Conservation (phyloP, 2,329 filamentous ascomycete genomes). For the Hypoxylon sp. region DNA sequence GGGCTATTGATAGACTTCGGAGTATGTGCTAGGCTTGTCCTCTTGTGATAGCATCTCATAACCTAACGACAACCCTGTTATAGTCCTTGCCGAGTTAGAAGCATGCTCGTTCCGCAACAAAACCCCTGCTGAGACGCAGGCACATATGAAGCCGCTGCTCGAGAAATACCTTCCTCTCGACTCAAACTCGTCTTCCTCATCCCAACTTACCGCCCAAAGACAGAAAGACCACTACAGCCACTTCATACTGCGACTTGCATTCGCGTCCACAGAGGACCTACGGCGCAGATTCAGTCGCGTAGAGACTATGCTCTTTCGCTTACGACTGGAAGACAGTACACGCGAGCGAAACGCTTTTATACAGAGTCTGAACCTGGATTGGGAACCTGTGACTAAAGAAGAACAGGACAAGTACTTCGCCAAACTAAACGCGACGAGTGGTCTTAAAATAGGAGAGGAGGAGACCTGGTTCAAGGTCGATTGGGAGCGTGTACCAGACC, state of each 20-base stretch:
- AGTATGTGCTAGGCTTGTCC: constrained; percentile 62
- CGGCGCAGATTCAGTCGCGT: constrained; percentile 87
- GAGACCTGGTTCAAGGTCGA: constrained; percentile 97
- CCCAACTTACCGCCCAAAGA: constrained; percentile 77
- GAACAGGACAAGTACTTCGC: constrained; percentile 78
- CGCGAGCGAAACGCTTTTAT: constrained; percentile 84
- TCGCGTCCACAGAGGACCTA: constrained; percentile 91
- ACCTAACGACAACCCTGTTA: constrained; percentile 43
- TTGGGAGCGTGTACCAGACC: constrained; percentile 91
- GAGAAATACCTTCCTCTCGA: constrained; percentile 71
- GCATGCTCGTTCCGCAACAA: constrained; percentile 96
- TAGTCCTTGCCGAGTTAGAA: constrained; percentile 90
- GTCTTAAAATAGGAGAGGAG: constrained; percentile 71
- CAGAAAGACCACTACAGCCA: constrained; percentile 98
- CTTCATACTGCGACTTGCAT: constrained; percentile 94
- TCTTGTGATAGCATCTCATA: background rate
- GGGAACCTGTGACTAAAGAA: constrained; percentile 84
- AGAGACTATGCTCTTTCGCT: constrained; percentile 89
- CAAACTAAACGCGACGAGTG: constrained; percentile 69
- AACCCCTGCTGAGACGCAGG: constrained; percentile 81
- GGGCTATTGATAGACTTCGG: constrained; percentile 93
- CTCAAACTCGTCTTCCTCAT: constrained; percentile 53
- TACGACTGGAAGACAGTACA: constrained; percentile 84
- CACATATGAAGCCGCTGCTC: constrained; percentile 87
- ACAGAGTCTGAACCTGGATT: constrained; percentile 81